Evolutionary conservation across 768 basidiomycete genomes (phyloP).

Genomic region (Suillus spraguei): DNA sequence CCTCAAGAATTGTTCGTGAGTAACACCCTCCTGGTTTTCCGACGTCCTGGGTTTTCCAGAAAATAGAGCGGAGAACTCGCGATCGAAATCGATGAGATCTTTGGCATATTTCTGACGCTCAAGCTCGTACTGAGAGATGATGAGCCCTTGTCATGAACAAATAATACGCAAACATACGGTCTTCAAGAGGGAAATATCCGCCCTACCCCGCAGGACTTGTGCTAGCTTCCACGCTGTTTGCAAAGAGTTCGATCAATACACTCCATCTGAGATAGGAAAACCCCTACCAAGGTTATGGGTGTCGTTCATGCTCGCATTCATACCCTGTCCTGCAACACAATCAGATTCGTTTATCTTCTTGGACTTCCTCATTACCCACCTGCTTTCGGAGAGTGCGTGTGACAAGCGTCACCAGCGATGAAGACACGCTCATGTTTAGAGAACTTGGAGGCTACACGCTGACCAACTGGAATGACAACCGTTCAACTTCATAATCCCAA

Average conservation of each 20-base stretch:
- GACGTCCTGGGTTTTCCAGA: conserved; percentile 64
- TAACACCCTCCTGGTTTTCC: conserved; percentile 36
- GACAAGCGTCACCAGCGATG: conserved; percentile 78
- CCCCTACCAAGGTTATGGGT: conserved; percentile 64
- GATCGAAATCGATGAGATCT: conserved; percentile 74
- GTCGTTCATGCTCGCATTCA: conserved; percentile 81
- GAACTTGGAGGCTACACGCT: conserved; percentile 69
- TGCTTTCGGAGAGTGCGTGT: conserved; percentile 69
- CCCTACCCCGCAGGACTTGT: conserved; percentile 46
- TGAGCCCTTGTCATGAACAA: background rate
- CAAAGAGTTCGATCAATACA: background rate
- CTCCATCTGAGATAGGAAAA: background rate
- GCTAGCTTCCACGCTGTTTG: conserved; percentile 48
- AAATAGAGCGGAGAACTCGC: conserved; percentile 63
- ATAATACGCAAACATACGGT: conserved; percentile 35
- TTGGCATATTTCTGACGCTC: conserved; percentile 71
- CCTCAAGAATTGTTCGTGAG: conserved; percentile 39
- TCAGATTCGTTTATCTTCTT: background rate
- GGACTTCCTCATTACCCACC: conserved; percentile 34
- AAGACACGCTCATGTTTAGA: conserved; percentile 67
- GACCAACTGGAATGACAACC: conserved; percentile 52
- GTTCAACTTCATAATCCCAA: conserved; percentile 4
- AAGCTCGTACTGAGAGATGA: conserved; percentile 57
- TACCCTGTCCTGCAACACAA: conserved; percentile 59
- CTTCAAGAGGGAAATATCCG: conserved; percentile 38